These are phyloP conservation scores for Aspergillus nanangensis DNA, from an alignment of 495 filamentous ascomycete species.

Conservation along the genomic window DNA sequence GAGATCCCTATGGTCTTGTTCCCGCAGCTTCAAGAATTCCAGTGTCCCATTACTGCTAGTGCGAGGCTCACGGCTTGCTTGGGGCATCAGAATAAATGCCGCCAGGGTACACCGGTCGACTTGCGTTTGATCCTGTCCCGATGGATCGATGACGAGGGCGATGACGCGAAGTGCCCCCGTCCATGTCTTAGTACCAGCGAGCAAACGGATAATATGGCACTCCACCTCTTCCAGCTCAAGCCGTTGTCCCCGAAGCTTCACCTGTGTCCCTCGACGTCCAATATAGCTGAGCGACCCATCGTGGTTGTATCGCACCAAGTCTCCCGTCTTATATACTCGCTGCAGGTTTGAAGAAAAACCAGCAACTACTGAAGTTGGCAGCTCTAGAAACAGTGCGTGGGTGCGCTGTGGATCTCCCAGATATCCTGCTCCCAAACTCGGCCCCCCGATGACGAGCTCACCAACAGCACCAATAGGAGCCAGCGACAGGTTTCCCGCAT, in stretches of 20 bases:
- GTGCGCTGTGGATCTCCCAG: slow-evolving; percentile 2
- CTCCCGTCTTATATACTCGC: slow-evolving; percentile 3
- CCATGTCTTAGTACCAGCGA: not conserved
- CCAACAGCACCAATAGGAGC: slow-evolving; percentile 40
- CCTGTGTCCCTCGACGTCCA: slow-evolving; percentile 6
- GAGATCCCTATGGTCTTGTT: not conserved
- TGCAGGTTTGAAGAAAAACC: slow-evolving; percentile 1
- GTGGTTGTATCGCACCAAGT: slow-evolving; percentile 3
- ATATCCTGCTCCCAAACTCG: slow-evolving; percentile 16
- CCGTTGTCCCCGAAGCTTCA: slow-evolving; percentile 32
- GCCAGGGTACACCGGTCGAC: too few relatives aligned
- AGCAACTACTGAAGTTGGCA: too few relatives aligned
- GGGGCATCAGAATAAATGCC: too few relatives aligned
- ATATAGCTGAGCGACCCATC: slow-evolving; percentile 11
- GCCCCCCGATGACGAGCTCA: slow-evolving; percentile 34
- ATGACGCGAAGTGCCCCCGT: not conserved
- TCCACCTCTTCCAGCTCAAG: slow-evolving; percentile 35
- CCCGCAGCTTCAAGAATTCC: not conserved
- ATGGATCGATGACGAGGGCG: too few relatives aligned
- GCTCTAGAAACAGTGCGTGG: not conserved
- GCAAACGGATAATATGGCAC: slow-evolving; percentile 10
- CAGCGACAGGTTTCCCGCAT: too few relatives aligned
- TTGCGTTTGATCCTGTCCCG: too few relatives aligned
- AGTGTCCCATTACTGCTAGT: too few relatives aligned
- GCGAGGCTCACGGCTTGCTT: too few relatives aligned